Conservation (phyloP, 2,329 filamentous ascomycete genomes). For the Diaporthe ampelina region DNA sequence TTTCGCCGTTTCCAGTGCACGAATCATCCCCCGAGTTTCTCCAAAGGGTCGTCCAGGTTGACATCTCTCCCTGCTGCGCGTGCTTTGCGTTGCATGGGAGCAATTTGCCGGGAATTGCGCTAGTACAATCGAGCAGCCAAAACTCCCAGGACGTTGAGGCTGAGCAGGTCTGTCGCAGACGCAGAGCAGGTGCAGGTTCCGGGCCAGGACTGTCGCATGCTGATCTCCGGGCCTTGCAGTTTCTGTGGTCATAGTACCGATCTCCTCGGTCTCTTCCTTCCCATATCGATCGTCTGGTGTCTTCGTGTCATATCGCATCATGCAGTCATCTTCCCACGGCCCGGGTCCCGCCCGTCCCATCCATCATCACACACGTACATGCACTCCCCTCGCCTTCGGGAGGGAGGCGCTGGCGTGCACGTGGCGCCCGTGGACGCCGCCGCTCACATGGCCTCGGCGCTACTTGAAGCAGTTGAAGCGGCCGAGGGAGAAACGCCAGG, state of each 20-base stretch:
- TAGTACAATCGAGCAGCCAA: not conserved
- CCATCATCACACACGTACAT: not conserved
- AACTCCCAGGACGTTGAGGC: not conserved
- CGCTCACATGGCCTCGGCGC: not conserved
- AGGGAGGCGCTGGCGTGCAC: not conserved
- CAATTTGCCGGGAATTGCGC: too few species aligned
- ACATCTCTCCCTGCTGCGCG: not conserved
- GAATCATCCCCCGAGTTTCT: not conserved
- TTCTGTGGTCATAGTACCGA: too few species aligned
- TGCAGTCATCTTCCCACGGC: not conserved
- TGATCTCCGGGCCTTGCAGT: too few species aligned
- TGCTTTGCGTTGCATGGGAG: not conserved
- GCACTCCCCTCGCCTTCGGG: not conserved
- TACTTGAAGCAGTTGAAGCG: conserved; percentile 66
- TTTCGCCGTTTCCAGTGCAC: too few species aligned
- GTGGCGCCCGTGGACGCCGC: conserved; percentile 5
- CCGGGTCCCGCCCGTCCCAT: too few species aligned
- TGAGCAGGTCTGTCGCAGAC: not conserved
- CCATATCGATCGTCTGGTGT: not conserved
- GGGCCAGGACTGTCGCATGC: too few species aligned
- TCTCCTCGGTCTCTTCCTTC: too few species aligned
- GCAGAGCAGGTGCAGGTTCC: not conserved
- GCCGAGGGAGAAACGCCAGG: conserved; percentile 65
- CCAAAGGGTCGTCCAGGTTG: not conserved
- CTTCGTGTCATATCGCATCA: not conserved